Evolutionary conservation across 1,284 basidiomycete species (phyloP).

Genomic region (Xerocomus nothofagi): DNA sequence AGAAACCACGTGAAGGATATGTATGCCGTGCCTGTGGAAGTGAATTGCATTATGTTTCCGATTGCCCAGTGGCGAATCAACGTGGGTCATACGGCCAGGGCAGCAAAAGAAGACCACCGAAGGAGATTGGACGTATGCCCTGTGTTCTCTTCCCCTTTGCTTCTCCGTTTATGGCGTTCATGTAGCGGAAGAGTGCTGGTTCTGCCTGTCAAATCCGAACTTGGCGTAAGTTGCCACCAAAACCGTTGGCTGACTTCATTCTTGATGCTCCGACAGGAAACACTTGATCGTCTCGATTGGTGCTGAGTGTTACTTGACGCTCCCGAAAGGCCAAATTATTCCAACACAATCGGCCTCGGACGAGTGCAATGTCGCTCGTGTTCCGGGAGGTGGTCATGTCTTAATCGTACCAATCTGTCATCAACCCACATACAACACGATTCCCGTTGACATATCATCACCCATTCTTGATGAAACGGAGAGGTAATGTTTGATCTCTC

Average conservation of each 20-base stretch:
- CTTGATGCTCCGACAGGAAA: constrained; percentile 55
- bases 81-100: constrained; percentile 39
- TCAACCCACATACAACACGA: constrained; percentile 60
- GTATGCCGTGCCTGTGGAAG: constrained; percentile 87
- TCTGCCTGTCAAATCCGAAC: constrained; percentile 91
- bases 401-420: constrained; percentile 83
- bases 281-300: constrained; percentile 94
- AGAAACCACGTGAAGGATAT: constrained; percentile 80
- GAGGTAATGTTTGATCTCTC: constrained; percentile 39
- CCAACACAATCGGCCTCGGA: constrained; percentile 64
- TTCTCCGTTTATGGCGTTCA: constrained; percentile 7
- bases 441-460: constrained; percentile 73
- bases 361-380: constrained; percentile 42
- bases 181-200: constrained; percentile 90
- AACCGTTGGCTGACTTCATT: background rate
- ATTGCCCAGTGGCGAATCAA: constrained; percentile 72
- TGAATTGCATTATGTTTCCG: constrained; percentile 79
- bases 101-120: constrained; percentile 60
- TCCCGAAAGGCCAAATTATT: constrained; percentile 91
- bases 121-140: constrained; percentile 75
- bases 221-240: constrained; percentile 60
- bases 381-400: constrained; percentile 93
- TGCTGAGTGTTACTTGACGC: constrained; percentile 86
- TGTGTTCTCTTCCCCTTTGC: background rate
- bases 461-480: constrained; percentile 82